Base-by-base conservation (phyloP, 768 basidiomycete genomes). In the Lyophyllum decastes region DNA sequence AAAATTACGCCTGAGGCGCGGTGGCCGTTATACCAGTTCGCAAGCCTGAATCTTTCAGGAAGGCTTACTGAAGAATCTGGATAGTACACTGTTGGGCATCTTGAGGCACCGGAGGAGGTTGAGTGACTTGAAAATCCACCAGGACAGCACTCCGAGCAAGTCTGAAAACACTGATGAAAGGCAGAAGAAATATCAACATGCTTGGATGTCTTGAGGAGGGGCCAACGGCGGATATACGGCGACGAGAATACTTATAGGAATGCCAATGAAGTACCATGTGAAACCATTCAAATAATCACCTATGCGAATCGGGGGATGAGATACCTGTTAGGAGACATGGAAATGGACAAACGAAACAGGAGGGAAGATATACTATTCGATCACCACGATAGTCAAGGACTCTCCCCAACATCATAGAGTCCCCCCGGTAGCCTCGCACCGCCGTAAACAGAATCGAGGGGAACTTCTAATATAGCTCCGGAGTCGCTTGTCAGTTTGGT, bases 51-150 rank as follows among this genome's bases (percentile, higher is more conserved):
- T 16, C 40, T 26, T 68, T 22, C 19, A 43, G 21, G 2, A 16
- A 79, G 35, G 16, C 16, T 66, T 60, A 89, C 87, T 86, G 76
- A 14, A 92, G 68, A 49, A 90, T 77, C 70, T 82, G 73, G 11
- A 84, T 70, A 0, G 88, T 89, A 66, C 90, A 91, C 63, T 83
- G 77, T 62, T 16, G 35, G 35, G 35, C 35, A 4, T 38, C 35
- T 38, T 38, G 35, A 7, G 35, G 35, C 6, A 38, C 35, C 4
- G 84, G 81, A 17, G 87, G 87, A 10, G 90, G 89, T 60, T 90
- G 82, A 8, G 85, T 78, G 54, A 91, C 88, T 68, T 90, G 89
- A 68, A 92, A 92, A 68, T 74, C 77, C 57, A 76, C 74, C 4
- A 90, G 68, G 73, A 84, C 76, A 74, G 77, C 66, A 22, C 56